phyloP scores from a whole-genome alignment of 768 basidiomycete genomes.

The Exsudoporus frostii region DNA sequence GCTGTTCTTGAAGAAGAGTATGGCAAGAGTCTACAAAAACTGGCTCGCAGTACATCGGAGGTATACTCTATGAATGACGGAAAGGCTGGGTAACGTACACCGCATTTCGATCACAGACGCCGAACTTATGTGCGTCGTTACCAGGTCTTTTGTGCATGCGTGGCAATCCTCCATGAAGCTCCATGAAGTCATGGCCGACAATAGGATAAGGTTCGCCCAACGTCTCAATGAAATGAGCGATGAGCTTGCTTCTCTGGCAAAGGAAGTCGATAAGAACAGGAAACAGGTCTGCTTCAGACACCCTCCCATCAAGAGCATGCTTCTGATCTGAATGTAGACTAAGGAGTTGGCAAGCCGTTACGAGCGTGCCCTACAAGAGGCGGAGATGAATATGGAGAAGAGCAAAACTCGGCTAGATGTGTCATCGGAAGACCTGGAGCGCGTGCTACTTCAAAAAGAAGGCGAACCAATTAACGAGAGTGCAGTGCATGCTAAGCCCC shows the following conservation, averaged over 20 bases:
- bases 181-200: slow-evolving; percentile 89
- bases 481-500: slow-evolving; percentile 58
- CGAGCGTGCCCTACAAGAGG: slow-evolving; percentile 85
- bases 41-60: slow-evolving; percentile 75
- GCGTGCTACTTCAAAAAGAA: slow-evolving; percentile 89
- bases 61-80: slow-evolving; percentile 84
- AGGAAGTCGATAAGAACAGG: slow-evolving; percentile 92
- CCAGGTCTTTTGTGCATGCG: slow-evolving; percentile 64
- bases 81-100: slow-evolving; percentile 79
- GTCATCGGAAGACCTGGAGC: slow-evolving; percentile 91
- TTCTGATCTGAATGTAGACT: slow-evolving; percentile 47
- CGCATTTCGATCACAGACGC: neutral
- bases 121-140: slow-evolving; percentile 11
- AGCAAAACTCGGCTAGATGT: slow-evolving; percentile 81
- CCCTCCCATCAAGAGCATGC: neutral
- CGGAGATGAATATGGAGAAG: slow-evolving; percentile 84
- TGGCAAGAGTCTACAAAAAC: slow-evolving; percentile 80
- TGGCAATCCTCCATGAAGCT: slow-evolving; percentile 87
- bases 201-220: slow-evolving; percentile 79
- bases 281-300: slow-evolving; percentile 59
- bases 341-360: slow-evolving; percentile 89
- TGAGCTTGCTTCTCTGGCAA: slow-evolving; percentile 78
- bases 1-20: slow-evolving; percentile 94
- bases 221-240: slow-evolving; percentile 95
- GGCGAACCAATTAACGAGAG: slow-evolving; percentile 90